These are phyloP conservation scores for Mortierella polycephala DNA, from an alignment of 371 early-diverging fungal species.

Conservation along the genomic window DNA sequence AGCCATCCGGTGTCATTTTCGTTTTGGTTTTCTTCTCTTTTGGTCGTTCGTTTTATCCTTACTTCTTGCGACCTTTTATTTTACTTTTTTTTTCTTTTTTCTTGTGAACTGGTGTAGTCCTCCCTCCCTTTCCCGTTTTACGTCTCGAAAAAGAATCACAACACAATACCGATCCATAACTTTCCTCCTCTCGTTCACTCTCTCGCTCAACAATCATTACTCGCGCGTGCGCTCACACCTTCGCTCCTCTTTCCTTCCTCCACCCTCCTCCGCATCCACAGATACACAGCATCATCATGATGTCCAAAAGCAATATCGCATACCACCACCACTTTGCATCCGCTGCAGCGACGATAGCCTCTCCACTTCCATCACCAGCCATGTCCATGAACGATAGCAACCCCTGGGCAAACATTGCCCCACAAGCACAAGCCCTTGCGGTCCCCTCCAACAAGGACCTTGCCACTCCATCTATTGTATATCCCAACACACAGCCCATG, in stretches of 20 bases:
- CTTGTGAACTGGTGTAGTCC: constrained; percentile 16
- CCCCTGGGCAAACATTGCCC: constrained; percentile 50
- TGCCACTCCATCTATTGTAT: constrained; percentile 48
- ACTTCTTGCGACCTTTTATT: background rate
- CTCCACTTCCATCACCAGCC: constrained; percentile 53
- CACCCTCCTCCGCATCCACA: background rate
- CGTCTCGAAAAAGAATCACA: background rate
- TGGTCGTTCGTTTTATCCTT: background rate
- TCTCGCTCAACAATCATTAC: constrained; percentile 5
- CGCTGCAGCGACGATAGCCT: constrained; percentile 52
- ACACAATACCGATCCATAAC: background rate
- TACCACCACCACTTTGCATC: constrained; percentile 46
- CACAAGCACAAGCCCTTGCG: constrained; percentile 10
- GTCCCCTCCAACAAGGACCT: constrained; percentile 23
- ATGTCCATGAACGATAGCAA: constrained; percentile 49
- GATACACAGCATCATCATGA: constrained; percentile 34
- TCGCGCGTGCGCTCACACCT: constrained; percentile 4
- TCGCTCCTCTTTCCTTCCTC: background rate
- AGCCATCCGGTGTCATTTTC: background rate
- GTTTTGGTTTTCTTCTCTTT: constrained; percentile 3
- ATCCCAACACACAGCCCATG: constrained; percentile 45
- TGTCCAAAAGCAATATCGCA: constrained; percentile 50
- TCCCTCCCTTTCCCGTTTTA: constrained; percentile 8
- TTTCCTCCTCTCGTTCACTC: constrained; percentile 1
- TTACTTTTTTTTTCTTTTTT: background rate